These are phyloP conservation scores for Populus ilicifolia DNA, from an alignment of 345 rosid genomes.

Conservation along the genomic window DNA sequence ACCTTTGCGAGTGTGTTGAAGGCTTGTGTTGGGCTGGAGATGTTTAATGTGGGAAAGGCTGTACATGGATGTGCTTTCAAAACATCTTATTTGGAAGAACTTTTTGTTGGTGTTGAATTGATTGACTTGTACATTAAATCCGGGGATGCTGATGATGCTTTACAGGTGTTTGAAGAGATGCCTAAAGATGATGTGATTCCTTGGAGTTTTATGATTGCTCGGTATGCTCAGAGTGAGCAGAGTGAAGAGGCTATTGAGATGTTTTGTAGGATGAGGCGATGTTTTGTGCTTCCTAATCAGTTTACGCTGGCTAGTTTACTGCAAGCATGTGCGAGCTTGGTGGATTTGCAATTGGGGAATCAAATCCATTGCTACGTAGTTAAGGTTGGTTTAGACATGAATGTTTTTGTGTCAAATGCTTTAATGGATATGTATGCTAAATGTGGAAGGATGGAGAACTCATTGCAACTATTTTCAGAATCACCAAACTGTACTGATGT, in stretches of 20 bases:
- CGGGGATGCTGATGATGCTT: slow-evolving; percentile 44
- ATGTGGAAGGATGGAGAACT: slow-evolving; percentile 59
- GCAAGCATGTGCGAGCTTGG: slow-evolving; percentile 60
- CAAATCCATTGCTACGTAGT: slow-evolving; percentile 63
- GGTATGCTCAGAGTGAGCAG: slow-evolving; percentile 55
- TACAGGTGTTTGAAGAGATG: slow-evolving; percentile 60
- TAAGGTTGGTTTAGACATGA: slow-evolving; percentile 44
- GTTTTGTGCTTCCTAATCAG: slow-evolving; percentile 64
- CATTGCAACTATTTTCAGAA: slow-evolving; percentile 54
- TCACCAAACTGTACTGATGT: slow-evolving; percentile 51
- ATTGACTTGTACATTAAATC: slow-evolving; percentile 64
- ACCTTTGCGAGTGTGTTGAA: slow-evolving; percentile 63
- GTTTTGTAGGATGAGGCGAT: slow-evolving; percentile 61
- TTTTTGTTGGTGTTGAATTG: slow-evolving; percentile 56
- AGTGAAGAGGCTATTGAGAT: slow-evolving; percentile 54
- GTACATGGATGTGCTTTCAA: slow-evolving; percentile 67
- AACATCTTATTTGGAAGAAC: slow-evolving; percentile 51
- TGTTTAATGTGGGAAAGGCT: slow-evolving; percentile 43
- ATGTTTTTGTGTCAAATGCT: slow-evolving; percentile 70
- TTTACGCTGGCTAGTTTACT: slow-evolving; percentile 67
- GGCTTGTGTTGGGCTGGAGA: slow-evolving; percentile 63
- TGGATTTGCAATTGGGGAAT: slow-evolving; percentile 46
- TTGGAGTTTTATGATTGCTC: slow-evolving; percentile 91
- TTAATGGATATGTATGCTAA: slow-evolving; percentile 78
- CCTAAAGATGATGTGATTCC: slow-evolving; percentile 67